Conservation (phyloP, 164 flowering plant genomes). For the Berberis vulgaris region DNA sequence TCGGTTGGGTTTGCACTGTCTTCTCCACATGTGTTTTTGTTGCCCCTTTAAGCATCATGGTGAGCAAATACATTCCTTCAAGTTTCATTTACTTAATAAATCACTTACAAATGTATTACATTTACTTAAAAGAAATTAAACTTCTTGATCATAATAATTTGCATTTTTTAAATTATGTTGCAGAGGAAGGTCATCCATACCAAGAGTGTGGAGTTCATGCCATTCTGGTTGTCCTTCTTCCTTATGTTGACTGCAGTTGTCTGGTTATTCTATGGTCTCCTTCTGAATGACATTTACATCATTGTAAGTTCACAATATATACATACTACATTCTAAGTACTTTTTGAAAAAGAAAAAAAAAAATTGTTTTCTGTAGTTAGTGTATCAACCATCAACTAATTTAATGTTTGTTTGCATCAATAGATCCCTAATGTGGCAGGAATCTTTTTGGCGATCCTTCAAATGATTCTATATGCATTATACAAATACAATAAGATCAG, state of each 20-base stretch:
- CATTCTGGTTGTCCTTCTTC: constrained; percentile 50
- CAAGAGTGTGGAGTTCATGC: constrained; percentile 80
- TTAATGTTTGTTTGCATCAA: background rate
- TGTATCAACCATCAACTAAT: background rate
- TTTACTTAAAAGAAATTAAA: no score
- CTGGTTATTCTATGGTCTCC: constrained; percentile 68
- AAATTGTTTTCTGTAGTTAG: background rate
- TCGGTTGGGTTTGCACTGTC: constrained; percentile 43
- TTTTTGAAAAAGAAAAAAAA: no score
- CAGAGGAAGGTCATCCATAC: constrained; percentile 61
- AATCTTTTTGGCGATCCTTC: constrained; percentile 46
- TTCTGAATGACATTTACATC: constrained; percentile 47
- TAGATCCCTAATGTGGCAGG: constrained; percentile 63
- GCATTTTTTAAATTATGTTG: background rate
- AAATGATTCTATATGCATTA: constrained; percentile 45
- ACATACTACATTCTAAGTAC: no score
- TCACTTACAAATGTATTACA: background rate
- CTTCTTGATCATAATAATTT: background rate
- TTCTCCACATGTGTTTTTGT: constrained; percentile 36
- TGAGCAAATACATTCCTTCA: constrained; percentile 11
- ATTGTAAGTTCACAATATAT: background rate
- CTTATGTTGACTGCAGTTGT: constrained; percentile 54
- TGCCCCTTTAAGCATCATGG: constrained; percentile 49
- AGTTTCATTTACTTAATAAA: background rate
- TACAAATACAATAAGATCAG: constrained; percentile 23